These are phyloP conservation scores for Arachnopeziza araneosa DNA, from an alignment of 2,329 filamentous ascomycete genomes.

Conservation along the genomic window DNA sequence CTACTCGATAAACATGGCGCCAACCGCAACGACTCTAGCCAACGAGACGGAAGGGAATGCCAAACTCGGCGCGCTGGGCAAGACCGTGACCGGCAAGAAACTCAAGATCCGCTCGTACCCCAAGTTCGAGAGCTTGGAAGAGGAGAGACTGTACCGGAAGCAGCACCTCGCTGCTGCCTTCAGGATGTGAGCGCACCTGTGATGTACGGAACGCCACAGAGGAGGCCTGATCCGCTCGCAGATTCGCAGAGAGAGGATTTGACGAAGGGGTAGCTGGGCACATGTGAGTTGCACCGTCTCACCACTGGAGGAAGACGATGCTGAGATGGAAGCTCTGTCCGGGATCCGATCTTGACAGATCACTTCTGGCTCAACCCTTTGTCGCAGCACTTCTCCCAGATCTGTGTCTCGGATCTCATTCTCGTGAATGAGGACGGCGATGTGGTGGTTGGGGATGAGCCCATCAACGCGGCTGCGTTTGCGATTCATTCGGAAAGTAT, in stretches of 20 bases:
- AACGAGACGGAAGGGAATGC: constrained; percentile 36
- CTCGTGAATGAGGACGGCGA: constrained; percentile 55
- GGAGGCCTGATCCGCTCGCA: background rate
- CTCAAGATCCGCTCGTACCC: constrained; percentile 41
- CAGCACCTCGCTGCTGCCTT: constrained; percentile 26
- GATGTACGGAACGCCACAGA: too few relatives aligned
- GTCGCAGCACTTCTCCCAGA: constrained; percentile 54
- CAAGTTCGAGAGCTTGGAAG: constrained; percentile 16
- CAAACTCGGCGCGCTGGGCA: constrained; percentile 40
- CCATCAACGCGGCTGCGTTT: constrained; percentile 42
- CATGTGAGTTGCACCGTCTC: constrained; percentile 33
- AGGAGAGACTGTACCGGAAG: constrained; percentile 20
- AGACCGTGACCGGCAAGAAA: constrained; percentile 38
- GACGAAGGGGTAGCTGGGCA: constrained; percentile 60
- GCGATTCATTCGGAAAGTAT: constrained; percentile 39
- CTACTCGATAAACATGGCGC: constrained; percentile 29
- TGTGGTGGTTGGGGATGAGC: constrained; percentile 55
- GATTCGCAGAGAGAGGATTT: constrained; percentile 23
- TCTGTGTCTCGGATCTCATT: constrained; percentile 59
- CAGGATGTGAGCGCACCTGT: constrained; percentile 13
- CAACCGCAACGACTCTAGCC: constrained; percentile 31
- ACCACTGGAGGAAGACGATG: background rate
- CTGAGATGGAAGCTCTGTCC: constrained; percentile 33
- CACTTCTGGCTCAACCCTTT: constrained; percentile 55
- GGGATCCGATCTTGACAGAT: constrained; percentile 34